A percentile compares a stretch with the other conserved stretches of the same genome.
These are phyloP conservation scores for Xylaria polymorpha DNA, from an alignment of 2,329 filamentous ascomycete genomes.

Conservation along the genomic window DNA sequence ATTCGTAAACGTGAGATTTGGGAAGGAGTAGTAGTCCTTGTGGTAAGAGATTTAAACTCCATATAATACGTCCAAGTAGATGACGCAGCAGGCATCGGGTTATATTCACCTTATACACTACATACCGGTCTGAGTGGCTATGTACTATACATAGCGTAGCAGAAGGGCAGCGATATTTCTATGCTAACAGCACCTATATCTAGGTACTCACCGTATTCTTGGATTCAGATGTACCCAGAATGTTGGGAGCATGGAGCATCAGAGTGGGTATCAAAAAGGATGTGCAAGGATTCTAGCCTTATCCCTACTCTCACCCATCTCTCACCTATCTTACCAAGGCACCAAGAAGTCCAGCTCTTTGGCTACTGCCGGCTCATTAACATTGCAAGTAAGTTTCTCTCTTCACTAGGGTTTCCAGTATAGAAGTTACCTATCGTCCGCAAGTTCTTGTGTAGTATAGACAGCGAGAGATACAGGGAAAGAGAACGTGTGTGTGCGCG, in stretches of 20 bases:
- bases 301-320: conserved; percentile 38
- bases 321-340: conserved; percentile 26
- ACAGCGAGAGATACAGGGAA: background rate
- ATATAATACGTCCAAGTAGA: background rate
- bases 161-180: background rate
- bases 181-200: conserved; percentile 34
- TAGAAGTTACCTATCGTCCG: conserved; percentile 5
- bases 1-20: background rate
- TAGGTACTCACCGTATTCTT: conserved; percentile 31
- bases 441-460: background rate
- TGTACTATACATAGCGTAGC: background rate
- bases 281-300: conserved; percentile 49
- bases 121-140: conserved; percentile 1
- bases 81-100: conserved; percentile 6
- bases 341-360: conserved; percentile 8
- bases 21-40: background rate
- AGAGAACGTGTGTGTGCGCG: background rate
- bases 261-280: conserved; percentile 44
- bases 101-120: conserved; percentile 6
- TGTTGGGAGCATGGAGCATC: conserved; percentile 50
- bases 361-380: conserved; percentile 13
- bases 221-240: conserved; percentile 46
- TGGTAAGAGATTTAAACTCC: background rate
- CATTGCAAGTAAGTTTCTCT: conserved; percentile 1
- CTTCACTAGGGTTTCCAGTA: background rate